Percentiles rank a stretch among this genome's conserved stretches.
These are phyloP conservation scores for Boletus tomentosulus DNA, from an alignment of 768 basidiomycete genomes.

Conservation along the genomic window DNA sequence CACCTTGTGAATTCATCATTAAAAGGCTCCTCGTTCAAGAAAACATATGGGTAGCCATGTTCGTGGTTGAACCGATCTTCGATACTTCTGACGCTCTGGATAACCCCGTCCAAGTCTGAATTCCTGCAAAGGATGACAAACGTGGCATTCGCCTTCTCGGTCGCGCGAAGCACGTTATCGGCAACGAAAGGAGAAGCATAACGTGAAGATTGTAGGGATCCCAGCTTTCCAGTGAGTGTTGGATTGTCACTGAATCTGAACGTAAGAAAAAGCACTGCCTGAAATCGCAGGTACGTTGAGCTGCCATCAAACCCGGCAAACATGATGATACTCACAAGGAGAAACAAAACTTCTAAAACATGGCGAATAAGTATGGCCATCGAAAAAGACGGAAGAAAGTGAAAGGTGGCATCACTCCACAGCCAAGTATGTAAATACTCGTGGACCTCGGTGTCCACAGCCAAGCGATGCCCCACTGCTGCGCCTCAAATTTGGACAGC, in stretches of 20 bases:
- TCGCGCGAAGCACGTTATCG: background rate
- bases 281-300: background rate
- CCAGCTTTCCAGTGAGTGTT: background rate
- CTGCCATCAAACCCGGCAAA: too few species aligned
- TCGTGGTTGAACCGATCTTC: constrained; percentile 59
- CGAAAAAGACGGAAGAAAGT: background rate
- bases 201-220: background rate
- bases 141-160: constrained; percentile 48
- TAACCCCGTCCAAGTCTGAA: constrained; percentile 40
- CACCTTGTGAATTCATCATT: constrained; percentile 47
- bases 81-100: constrained; percentile 48
- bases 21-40: constrained; percentile 63
- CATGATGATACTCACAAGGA: constrained; percentile 18
- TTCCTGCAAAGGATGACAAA: constrained; percentile 57
- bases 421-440: constrained; percentile 7
- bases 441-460: background rate
- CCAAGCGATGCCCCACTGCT: background rate
- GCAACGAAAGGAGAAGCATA: background rate
- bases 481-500: too few species aligned
- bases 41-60: constrained; percentile 58
- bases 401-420: background rate
- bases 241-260: background rate
- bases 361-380: constrained; percentile 22
- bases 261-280: constrained; percentile 19
- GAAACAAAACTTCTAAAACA: constrained; percentile 9